Evolutionary conservation across 345 rosid species (phyloP), one percentile per base, ranked within the genome.

Genomic region (Boechera stricta): DNA sequence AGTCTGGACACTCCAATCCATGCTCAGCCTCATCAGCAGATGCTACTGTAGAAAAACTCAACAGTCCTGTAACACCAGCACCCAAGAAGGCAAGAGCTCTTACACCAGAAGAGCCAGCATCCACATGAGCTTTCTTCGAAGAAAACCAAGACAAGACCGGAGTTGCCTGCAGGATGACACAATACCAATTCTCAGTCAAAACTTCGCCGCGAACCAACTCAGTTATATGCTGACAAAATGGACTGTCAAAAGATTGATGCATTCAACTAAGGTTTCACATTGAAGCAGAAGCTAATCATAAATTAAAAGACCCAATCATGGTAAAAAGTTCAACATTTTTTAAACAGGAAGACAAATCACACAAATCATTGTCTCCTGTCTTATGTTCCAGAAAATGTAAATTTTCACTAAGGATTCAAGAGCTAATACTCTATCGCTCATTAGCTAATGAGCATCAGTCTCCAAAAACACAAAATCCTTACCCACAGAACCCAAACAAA

Each of bases 21-120:
- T 93, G 99, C 64, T 96, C 99, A 16, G 99, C 99, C 84, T 96
- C 99, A 75, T 96, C 99, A 41, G 99, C 94, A 63, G 98, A 85
- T 28, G 94, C 96, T 51, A 91, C 72, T 1, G 97, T 85, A 47
- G 93, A 85, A 63, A 90, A 90, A 79, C 95, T 76, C 69, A 96
- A 75, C 69, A 93, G 78, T 51, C 98, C 99, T 0, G 99, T 85
- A 74, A 93, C 78, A 59, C 98, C 97, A 84, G 92, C 99, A 70
- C 98, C 98, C 59, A 93, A 78, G 32, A 88, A 84, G 2, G 93
- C 97, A 67, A 90, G 77, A 32, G 93, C 84, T 69, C 87, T 89
- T 49, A 55, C 62, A 47, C 93, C 86, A 58, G 84, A 62, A 78
- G 86, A 84, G 42, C 86, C 89, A 74, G 82, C 88, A 58, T 88